Evolutionary conservation across 2,329 filamentous ascomycete species (phyloP).

Genomic region (Aureobasidium lini): DNA sequence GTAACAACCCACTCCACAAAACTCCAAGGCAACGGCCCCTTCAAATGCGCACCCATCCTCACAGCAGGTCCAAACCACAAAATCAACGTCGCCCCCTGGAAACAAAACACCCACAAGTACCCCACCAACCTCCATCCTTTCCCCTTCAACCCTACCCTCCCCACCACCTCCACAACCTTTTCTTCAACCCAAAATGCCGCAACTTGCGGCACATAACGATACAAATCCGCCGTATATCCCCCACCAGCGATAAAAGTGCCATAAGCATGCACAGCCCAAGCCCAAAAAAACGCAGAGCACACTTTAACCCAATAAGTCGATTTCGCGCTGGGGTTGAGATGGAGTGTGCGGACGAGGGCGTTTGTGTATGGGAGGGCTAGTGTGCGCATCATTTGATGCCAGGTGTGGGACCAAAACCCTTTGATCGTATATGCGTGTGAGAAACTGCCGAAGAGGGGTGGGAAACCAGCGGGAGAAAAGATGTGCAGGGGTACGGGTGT

Average conservation of each 20-base stretch:
- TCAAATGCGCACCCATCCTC: background rate
- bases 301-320: background rate
- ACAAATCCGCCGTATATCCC: background rate
- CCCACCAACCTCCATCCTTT: background rate
- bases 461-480: background rate
- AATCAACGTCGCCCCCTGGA: background rate
- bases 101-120: background rate
- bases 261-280: background rate
- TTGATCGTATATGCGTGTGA: background rate
- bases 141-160: background rate
- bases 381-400: background rate
- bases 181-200: background rate
- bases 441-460: background rate
- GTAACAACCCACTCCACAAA: background rate
- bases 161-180: background rate
- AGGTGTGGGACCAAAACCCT: background rate
- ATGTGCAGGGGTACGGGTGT: background rate
- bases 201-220: background rate
- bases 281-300: background rate
- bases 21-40: background rate
- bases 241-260: background rate
- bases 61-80: background rate
- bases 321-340: background rate
- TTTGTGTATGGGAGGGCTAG: background rate
- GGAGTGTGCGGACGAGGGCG: background rate